Base-by-base conservation (phyloP, 164 flowering plant species). In the Paratinospora sagittata region DNA sequence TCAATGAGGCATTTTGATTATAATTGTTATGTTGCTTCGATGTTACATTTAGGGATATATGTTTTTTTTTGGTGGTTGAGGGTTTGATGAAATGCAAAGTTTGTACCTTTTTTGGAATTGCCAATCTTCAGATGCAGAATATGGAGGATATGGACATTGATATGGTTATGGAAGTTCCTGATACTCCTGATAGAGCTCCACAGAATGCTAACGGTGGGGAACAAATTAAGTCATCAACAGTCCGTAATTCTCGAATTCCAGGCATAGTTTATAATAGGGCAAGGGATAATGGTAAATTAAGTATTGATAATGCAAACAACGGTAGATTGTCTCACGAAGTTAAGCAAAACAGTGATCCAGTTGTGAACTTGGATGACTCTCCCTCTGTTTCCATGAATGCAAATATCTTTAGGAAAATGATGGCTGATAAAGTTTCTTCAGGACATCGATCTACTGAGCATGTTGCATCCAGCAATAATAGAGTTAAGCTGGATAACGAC, bases 171-270 rank as follows among this genome's bases (percentile, higher is more conserved):
- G 89, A 86, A 57, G 83, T 91, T 74, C 96, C 92, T 13, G 98
- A 93, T 66, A 88, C 97, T 72, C 98, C 98, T 47, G 92, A 93
- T 74, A 83, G 93, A 71, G 26, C 66, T 0, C 67, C 63, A 1
- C 70, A 63, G 30, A 74, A 69, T 39, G 61, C 17, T 37, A 72
- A 63, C 37, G 68, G 57, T 12, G 69, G 61, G 27, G 70, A 65
- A 23, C 36, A 27, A 61, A n/a, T 8, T 55, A 55, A 55, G 24
- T 55, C 26, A 21, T 17, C 61, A 21, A 23, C 8, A 6, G 61
- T 21, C 61, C 26, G n/a, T 55, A 55, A n/a, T n/a, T 55, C 24
- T 55, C 24, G 10, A 55, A 55, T 19, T 21, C 24, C 11, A 9
- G 67, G 65, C 8, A 4, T 52, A 70, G 26, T 30, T 30, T 30